phyloP scores from a whole-genome alignment of 805 yeast genomes.

The Yamadazyma ubonensis region DNA sequence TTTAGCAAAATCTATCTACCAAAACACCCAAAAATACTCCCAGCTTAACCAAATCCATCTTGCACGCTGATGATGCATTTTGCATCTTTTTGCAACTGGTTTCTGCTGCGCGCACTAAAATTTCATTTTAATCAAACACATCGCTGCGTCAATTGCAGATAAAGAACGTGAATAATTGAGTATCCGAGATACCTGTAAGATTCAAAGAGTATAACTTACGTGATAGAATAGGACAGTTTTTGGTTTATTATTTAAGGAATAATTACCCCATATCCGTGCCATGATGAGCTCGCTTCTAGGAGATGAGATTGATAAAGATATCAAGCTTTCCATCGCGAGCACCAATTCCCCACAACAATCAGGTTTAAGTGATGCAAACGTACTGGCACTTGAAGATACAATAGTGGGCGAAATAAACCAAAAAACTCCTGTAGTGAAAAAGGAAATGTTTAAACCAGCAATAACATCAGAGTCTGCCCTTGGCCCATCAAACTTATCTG shows the following conservation, averaged over 20 bases:
- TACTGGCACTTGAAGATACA: not conserved
- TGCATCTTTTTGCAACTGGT: constrained; percentile 7
- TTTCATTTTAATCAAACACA: constrained; percentile 9
- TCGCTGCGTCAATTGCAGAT: constrained; percentile 6
- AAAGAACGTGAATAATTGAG: not conserved
- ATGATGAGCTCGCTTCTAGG: constrained; percentile 18
- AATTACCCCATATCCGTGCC: not conserved
- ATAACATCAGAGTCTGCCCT: constrained; percentile 16
- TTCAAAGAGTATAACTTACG: too few relatives aligned
- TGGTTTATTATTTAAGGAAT: too few relatives aligned
- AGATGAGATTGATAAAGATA: constrained; percentile 20
- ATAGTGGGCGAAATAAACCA: not conserved
- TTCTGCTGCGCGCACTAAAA: constrained; percentile 5
- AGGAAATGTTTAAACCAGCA: not conserved
- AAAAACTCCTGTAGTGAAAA: not conserved
- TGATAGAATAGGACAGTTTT: too few relatives aligned
- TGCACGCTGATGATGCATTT: constrained; percentile 4
- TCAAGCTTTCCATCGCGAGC: too few relatives aligned
- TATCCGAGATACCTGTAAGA: not conserved
- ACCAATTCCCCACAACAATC: too few relatives aligned
- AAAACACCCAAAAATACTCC: not conserved
- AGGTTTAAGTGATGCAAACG: too few relatives aligned
- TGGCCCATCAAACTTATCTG: constrained; percentile 9
- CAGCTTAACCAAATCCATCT: too few relatives aligned
- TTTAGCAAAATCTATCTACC: too few relatives aligned